These are phyloP conservation scores for maize (Zea mays) DNA, from an alignment of 176 grass and related monocot species.

Conservation along the genomic window DNA sequence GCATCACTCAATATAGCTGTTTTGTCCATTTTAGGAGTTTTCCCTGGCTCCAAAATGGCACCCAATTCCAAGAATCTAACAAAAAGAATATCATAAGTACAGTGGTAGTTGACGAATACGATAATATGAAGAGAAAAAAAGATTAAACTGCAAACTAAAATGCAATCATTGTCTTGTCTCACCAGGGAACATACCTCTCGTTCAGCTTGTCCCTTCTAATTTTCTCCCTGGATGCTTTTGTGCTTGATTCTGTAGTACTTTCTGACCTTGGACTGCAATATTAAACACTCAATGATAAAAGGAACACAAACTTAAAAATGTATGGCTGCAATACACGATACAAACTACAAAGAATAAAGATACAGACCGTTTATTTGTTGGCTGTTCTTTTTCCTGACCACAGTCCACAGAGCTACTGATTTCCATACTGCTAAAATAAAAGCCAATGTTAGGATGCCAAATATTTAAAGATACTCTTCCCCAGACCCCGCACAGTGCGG, in stretches of 20 bases:
- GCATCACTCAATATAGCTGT: conserved; percentile 91
- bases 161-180: neutral
- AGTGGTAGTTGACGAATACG: neutral
- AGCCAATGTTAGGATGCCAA: conserved; percentile 1
- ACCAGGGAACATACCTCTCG: conserved; percentile 50
- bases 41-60: conserved; percentile 78
- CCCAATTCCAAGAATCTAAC: conserved; percentile 88
- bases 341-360: conserved; percentile 14
- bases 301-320: neutral
- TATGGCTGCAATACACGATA: neutral
- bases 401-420: conserved; percentile 53
- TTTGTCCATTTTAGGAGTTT: conserved; percentile 94
- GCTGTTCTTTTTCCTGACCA: conserved; percentile 55
- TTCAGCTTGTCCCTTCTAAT: conserved; percentile 90
- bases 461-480: no score
- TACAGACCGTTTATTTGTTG: conserved; percentile 80
- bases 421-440: conserved; percentile 56
- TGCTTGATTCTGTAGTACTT: conserved; percentile 54
- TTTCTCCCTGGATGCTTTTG: conserved; percentile 97
- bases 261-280: conserved; percentile 71
- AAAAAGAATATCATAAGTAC: conserved; percentile 25
- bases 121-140: conserved; percentile 13
- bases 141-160: conserved; percentile 4
- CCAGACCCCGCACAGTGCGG: no score
- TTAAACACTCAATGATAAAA: conserved; percentile 32